Evolutionary conservation across 768 basidiomycete genomes (phyloP), one percentile per base, ranked within the genome.

Genomic region (Pisolithus albus): DNA sequence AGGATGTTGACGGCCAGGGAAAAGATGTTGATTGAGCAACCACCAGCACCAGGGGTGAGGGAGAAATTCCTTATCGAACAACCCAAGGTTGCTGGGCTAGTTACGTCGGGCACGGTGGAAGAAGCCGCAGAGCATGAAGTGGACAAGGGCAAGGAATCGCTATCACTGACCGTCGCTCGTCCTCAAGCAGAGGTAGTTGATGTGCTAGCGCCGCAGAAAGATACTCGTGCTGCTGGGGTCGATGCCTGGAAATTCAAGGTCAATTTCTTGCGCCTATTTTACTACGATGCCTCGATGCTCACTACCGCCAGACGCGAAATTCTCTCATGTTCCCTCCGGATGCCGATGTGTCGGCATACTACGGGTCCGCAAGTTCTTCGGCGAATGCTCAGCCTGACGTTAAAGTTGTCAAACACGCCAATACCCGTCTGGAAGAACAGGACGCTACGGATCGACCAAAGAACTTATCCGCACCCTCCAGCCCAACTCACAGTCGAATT

Each of bases 241-340:
- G 86, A 89, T 61, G 85, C 78, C 3, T 91, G 87, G 89, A 81
- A 79, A 54, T 91, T 91, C 74, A 90, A 84, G 77, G 85, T 84
- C 59, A 36, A 69, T 59, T 26, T 24, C 19, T 28, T 51, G 32
- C 39, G 38, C 34, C 3, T 37, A 26, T 50, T 47, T 43, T n/a
- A 38, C 48, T 49, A 23, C 43, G 47, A 39, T 42, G 26, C 21
- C 52, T 46, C 47, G 26, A 39, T 50, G 7, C 47, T 46, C 18
- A 45, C 26, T 40, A 26, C 21, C 24, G 42, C 3, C 59, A 96
- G 93, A 79, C 91, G 24, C 84, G 96, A 52, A 99, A 99, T 70
- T 84, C 89, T 4, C 75, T 99, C 49, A 96, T 96, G 92, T 99
- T 97, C 62, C 64, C 86, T 0, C 94, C 96, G 2, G 96, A 96